Evolutionary conservation across 208 protist genomes (phyloP), one percentile per base, ranked within the genome.

Genomic region (Wallacemonas sp.): DNA sequence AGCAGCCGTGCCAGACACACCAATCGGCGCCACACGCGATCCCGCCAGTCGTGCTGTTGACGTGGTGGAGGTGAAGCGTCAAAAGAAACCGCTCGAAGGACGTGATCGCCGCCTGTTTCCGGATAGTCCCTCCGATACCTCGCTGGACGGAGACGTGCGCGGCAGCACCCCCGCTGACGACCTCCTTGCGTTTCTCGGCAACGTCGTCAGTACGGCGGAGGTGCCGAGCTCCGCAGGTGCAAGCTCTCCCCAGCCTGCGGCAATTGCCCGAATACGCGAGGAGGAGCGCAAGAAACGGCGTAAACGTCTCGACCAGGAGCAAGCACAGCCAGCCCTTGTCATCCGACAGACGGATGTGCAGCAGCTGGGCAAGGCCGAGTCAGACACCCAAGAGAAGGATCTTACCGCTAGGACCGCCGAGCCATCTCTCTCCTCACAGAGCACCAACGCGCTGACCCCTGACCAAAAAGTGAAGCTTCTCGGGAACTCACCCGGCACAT

Each of bases 371-470:
- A n/a, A 49, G 12, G 44, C 44, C 9, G 44, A 4, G 19, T 9
- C 30, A 8, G 30, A 3, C 4, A 31, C 34, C 30, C 34, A 58
- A 31, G 31, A 58, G 30, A 31, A 3, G 30, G 30, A 41, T 4
- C n/a, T 33, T 11, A 36, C 31, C 1, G 24, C 27, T 0, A 42
- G 46, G 5, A 54, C 19, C 4, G 73, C 36, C 4, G 66, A 68
- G 24, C 27, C 39, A 1, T 70, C 68, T 4, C 28, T 46, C 22
- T 47, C 68, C 2, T 75, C 60, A 27, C 74, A 68, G 1, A 69
- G 60, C 64, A 68, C 67, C 17, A 67, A 66, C 39, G 64, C 53
- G 1, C 68, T 65, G 9, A 66, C 68, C 0, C 64, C 64, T 8
- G 55, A 79, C 44, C 17, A 54, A 27, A 62, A 41, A 19, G 58